Base-by-base conservation (phyloP, 2,329 filamentous ascomycete genomes). In the Harringtonia lauricola region DNA sequence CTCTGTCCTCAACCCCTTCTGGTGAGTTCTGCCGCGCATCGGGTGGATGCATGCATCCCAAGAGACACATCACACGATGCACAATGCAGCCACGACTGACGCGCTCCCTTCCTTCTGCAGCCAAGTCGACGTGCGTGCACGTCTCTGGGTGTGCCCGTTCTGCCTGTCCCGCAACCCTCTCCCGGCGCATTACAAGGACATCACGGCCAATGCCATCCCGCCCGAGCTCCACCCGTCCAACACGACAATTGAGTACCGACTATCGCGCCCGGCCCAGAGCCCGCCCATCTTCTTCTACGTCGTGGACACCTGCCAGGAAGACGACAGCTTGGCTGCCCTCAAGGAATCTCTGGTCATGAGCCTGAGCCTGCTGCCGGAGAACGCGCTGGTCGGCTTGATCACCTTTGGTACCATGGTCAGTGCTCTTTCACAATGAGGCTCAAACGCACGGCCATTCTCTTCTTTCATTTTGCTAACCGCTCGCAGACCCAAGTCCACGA, bases 1-100 rank as follows among this genome's bases (percentile, higher is more conserved):
- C 64, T 90, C 90, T 43, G 88, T 96, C 31, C 72, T 98, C 62
- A 98, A 98, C 62, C 92, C 92, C 36, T 96, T 89, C 72, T 95
- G 90, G 88, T 94, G 74, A 58, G 77, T 57, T 8, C 12, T 15
- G 10, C 4, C 17, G n/a, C 47, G 21, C 17, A 12, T 26, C 35
- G 14, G 21, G 36, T 34, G 36, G 3, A 36, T 36, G 12, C 24
- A 26, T 17, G 12, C 8, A 26, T 39, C 37, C 21, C 21, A 39
- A 45, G 30, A 44, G 41, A 18, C 15, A 28, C n/a, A n/a, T n/a
- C n/a, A n/a, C n/a, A n/a, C n/a, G 36, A 28, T 19, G 36, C 14
- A 17, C 8, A 18, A 43, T 48, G 52, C 44, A 55, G 58, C 59
- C 43, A 17, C 18, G 15, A 19, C 22, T 21, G 22, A n/a, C 10